Base-by-base conservation (phyloP, 148 eudicot genomes). In the Camellia japonica region DNA sequence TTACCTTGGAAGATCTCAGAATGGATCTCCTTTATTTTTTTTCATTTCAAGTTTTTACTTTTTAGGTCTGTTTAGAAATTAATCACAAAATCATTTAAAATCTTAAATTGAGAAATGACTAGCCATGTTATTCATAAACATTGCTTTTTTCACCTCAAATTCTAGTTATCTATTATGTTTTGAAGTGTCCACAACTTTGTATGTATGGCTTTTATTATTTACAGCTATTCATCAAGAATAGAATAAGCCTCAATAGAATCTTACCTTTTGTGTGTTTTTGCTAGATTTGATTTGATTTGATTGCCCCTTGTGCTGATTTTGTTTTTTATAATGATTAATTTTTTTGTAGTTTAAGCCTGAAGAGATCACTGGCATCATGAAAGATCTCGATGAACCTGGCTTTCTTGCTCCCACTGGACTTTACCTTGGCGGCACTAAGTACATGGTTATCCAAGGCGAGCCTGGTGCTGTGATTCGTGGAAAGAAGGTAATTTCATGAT, bases 401-500 rank as follows among this genome's bases (percentile, higher is more conserved):
- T 38, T 68, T 49, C 88, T 86, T 41, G 89, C 87, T 60, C 91
- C 89, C 5, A 89, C 91, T 70, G 89, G 89, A n/a, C 74, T 89
- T 10, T 74, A 80, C 79, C 88, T 89, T 77, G 91, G 85, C 65
- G 89, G 91, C 56, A 62, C 82, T 3, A 89, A 89, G 77, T 89
- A 85, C 83, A 87, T 89, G 91, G 89, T 86, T 10, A 88, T 88
- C 61, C 91, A 88, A 84, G 89, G 91, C 0, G 91, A 88, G 77
- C 78, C 91, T 44, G 80, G 84, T 59, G 87, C 87, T 44, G 88
- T 88, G 7, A 88, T 86, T 49, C 85, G 90, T 62, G 90, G 90
- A 63, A 88, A 88, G 80, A 88, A 88, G 90, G 90, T 88, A 75
- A 5, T 68, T 75, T 30, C 14, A 3, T 5, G 14, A 74, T 38